These are phyloP conservation scores for Porphyra umbilicalis DNA, from an alignment of 31 red algal species.

Conservation along the genomic window DNA sequence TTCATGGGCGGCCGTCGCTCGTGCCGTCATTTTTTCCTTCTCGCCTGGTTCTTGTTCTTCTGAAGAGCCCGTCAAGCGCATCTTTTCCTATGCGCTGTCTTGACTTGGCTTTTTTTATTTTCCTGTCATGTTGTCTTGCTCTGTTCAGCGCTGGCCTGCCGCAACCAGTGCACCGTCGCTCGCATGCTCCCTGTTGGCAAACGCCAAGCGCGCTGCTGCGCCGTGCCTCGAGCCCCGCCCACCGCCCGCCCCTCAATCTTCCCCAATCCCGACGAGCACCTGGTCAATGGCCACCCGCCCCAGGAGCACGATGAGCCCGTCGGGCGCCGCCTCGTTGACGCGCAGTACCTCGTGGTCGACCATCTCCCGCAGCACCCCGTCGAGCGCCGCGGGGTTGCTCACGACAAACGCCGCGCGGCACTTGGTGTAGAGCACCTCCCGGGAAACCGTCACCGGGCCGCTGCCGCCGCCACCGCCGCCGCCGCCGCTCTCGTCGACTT, in stretches of 20 bases:
- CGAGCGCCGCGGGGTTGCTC: slow-evolving; percentile 18
- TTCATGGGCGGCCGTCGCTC: neutral
- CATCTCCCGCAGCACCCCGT: slow-evolving; percentile 9
- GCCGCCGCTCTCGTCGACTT: neutral
- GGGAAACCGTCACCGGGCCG: neutral
- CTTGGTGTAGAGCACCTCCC: neutral
- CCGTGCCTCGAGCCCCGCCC: neutral
- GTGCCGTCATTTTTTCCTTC: neutral
- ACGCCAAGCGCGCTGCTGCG: neutral
- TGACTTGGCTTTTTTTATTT: no score
- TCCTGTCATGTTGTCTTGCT: no score
- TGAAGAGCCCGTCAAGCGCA: no score
- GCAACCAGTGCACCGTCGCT: no score
- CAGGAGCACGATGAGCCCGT: neutral
- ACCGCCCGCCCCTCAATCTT: neutral
- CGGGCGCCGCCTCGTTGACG: neutral
- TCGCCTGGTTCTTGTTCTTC: no score
- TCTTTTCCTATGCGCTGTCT: no score
- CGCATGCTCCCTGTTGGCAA: no score
- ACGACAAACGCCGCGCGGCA: slow-evolving; percentile 22
- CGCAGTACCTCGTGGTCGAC: slow-evolving; percentile 21
- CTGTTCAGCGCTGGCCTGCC: no score
- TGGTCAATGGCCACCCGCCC: neutral
- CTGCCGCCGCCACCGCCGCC: neutral
- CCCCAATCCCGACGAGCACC: neutral